Base-by-base conservation (phyloP, 2,329 filamentous ascomycete species). In the Cryphonectria radicalis region DNA sequence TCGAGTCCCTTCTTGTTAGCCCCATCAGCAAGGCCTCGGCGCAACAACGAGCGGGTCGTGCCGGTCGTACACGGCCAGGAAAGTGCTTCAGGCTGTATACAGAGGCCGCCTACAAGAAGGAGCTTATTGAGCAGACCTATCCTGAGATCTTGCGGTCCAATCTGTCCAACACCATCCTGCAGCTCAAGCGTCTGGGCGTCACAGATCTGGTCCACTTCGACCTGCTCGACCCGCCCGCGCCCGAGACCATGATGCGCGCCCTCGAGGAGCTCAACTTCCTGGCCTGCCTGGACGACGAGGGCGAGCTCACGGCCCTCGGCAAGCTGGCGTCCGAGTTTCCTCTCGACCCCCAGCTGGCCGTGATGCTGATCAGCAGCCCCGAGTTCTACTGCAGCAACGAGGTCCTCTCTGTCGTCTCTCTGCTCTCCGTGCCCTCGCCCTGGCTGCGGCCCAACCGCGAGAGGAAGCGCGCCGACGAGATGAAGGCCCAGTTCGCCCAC, bases 361-460 rank as follows among this genome's bases (percentile, higher is more conserved):
- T 99, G 74, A 98, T 99, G 96, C 88, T 99, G 71, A 98, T 99
- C 80, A 95, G 92, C 14, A 97, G 95, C 10, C 95, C 96, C 14
- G 96, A 99, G 79, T 99, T 99, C 82, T 97, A 96, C 84, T 99
- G 96, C 86, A 97, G 95, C 63, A 98, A 98, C 82, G 96, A 99
- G 84, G 96, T 99, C 57, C 88, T 99, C 19, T 98, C 96, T 59
- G 92, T 99, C 77, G 97, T 95, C 0, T 92, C 96, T 0, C 89
- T 99, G 14, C 89, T 99, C 28, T 98, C 95, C 0, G 96, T 98
- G 14, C 96, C 96, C 0, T 93, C 98, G 80, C 90, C 98, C 72
- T 99, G 97, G 79, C 89, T 97, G 42, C 93, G 96, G 11, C 96
- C 96, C 1, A 92, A 93, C 65, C 90, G 89, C 77, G 91, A 93